Percentiles rank a stretch among this genome's conserved stretches.
These are phyloP conservation scores for Erodium trifolium DNA, from an alignment of 441 rosid species.

Conservation along the genomic window DNA sequence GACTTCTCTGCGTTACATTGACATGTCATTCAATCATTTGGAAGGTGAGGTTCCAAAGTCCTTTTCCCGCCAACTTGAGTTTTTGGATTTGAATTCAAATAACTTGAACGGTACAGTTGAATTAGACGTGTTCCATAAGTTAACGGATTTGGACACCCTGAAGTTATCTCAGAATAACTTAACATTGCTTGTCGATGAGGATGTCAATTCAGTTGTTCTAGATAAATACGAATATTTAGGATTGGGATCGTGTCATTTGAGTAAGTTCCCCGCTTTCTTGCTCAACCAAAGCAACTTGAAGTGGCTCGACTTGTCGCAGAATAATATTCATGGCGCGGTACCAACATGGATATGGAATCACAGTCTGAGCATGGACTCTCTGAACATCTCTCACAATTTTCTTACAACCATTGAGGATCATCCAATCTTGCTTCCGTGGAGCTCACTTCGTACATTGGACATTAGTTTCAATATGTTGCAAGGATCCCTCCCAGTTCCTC, in stretches of 20 bases:
- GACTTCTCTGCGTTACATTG: no score
- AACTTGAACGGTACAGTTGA: neutral
- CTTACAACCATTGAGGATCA: neutral
- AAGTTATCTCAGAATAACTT: no score
- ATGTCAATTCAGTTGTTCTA: neutral
- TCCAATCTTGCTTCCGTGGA: neutral
- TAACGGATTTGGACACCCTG: no score
- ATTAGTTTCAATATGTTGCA: neutral
- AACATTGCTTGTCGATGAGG: neutral
- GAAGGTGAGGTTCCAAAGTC: neutral
- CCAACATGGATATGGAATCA: neutral
- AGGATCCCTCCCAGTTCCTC: neutral
- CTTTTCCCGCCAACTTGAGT: neutral
- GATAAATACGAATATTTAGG: neutral
- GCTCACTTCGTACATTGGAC: neutral
- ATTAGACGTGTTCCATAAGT: neutral
- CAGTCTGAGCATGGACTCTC: neutral
- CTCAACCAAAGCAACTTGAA: fast-evolving
- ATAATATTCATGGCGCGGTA: no score
- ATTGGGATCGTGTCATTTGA: constrained; percentile 5
- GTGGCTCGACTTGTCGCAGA: constrained; percentile 4
- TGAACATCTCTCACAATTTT: neutral
- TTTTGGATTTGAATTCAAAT: neutral
- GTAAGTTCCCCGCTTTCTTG: neutral
- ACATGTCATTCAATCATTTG: no score